Base-by-base conservation (phyloP, 2,329 filamentous ascomycete species). In the Aspergillus niger region DNA sequence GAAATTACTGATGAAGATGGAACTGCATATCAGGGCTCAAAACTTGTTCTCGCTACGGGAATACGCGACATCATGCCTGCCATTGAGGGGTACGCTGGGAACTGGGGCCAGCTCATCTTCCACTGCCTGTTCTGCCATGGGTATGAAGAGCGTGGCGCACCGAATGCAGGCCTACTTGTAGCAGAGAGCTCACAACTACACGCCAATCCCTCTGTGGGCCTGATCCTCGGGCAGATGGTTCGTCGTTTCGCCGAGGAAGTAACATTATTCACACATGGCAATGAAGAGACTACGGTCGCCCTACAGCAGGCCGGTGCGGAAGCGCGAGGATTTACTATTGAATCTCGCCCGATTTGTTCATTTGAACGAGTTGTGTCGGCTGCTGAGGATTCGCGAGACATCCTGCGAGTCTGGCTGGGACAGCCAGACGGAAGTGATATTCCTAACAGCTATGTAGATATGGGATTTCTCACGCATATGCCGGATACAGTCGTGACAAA, bases 31-130 rank as follows among this genome's bases (percentile, higher is more conserved):
- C 64, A 70, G 8, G 85, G 84, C 0, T 76, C 76, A 50, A 87
- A 84, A 61, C 56, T 89, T 1, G 80, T 85, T 0, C 71, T 89
- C 0, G 85, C 83, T 0, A 84, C 76, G 0, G 86, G 86, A 0
- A 76, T 83, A 0, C 71, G 67, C 24, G 86, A 89, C 63, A 64
- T 84, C 0, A 67, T 82, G 32, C 82, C 82, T 0, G 76, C 81
- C 13, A 81, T 87, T 2, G 67, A 77, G 2, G 86, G 86, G 0
- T 88, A 85, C 62, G 75, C 64, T 0, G 81, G 86, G 43, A 82
- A 82, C 57, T 89, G 84, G 84, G 82, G 76, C 8, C 74, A 70
- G 48, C 54, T 8, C 44, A 55, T 44, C 47, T 59, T 58, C 57
- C 65, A 63, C 48, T 65, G 61, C 26, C 49, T 65, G 4, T 59